phyloP scores from a whole-genome alignment of 805 yeast genomes.

The Candida sithepensis region DNA sequence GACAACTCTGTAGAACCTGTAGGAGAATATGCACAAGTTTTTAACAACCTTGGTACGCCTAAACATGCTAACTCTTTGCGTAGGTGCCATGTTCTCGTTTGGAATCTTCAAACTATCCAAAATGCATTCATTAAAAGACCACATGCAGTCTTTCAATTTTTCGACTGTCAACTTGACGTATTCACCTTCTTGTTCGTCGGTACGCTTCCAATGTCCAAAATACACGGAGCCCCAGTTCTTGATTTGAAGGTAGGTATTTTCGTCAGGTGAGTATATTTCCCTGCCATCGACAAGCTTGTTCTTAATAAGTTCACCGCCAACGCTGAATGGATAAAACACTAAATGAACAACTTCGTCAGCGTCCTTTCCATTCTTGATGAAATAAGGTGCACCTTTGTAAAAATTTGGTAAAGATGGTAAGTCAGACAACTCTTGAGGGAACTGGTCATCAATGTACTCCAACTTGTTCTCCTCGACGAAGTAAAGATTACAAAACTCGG shows the following conservation, averaged over 20 bases:
- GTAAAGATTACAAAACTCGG: conserved; percentile 5
- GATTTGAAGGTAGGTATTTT: conserved; percentile 19
- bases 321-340: conserved; percentile 24
- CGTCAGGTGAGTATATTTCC: conserved; percentile 13
- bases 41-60: conserved; percentile 20
- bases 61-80: conserved; percentile 19
- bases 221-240: conserved; percentile 26
- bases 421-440: conserved; percentile 22
- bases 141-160: conserved; percentile 19
- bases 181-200: not conserved
- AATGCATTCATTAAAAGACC: conserved; percentile 23
- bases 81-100: conserved; percentile 21
- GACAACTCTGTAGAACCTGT: conserved; percentile 10
- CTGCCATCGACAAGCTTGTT: conserved; percentile 14
- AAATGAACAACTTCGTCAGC: conserved; percentile 10
- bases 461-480: not conserved
- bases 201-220: conserved; percentile 19
- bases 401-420: conserved; percentile 19
- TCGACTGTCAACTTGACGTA: not conserved
- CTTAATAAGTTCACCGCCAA: conserved; percentile 17
- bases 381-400: conserved; percentile 8
- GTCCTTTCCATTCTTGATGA: not conserved
- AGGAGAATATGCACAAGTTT: conserved; percentile 19
- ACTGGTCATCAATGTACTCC: conserved; percentile 13
- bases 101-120: conserved; percentile 19